Base-by-base conservation (phyloP, 2,329 filamentous ascomycete genomes). In the Neoscytalidium dimidiatum region DNA sequence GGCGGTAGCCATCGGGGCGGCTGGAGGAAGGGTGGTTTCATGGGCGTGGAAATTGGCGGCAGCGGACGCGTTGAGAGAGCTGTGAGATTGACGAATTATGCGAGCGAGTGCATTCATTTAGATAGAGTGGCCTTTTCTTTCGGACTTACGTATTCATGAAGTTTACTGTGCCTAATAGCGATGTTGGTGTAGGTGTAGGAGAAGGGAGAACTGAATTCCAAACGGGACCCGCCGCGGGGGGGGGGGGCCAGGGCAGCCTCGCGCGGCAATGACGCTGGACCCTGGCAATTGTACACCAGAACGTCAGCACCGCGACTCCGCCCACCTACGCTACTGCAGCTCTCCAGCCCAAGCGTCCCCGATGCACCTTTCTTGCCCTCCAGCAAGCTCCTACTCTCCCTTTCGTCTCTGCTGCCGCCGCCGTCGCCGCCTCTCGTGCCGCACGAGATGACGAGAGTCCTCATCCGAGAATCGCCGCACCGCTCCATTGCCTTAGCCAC, bases 401-500 rank as follows among this genome's bases (percentile, higher is more conserved):
- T 43, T 5, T 26, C 49, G 21, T 44, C 51, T 29, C 29, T 38
- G 44, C 49, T 49, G 41, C 51, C 48, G 44, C 49, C 57, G 41
- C 51, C 48, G 41, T 51, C 51, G 51, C 43, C 60, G 29, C 52
- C 51, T 33, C 38, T 53, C 49, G 29, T 29, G 14, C 63, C 52
- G 31, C 29, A 26, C 64, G 53, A 35, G 44, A 66, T 60, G 64
- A 90, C 92, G 79, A 90, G 90, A 72, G 88, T 97, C 67, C 86
- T 95, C 72, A 88, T 96, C 77, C 49, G 57, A 80, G 93, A 97
- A 75, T 88, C 92, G 74, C 92, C 92, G 70, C 88, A 92, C 75
- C 91, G 94, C 69, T 91, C 92, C 69, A 92, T 98, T 76, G 92
- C 92, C 69, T 89, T 98, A 69, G 90, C 90, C 41, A 94, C 93